phyloP scores from a whole-genome alignment of 2,329 filamentous ascomycete genomes.

The Harringtonia lauricola region DNA sequence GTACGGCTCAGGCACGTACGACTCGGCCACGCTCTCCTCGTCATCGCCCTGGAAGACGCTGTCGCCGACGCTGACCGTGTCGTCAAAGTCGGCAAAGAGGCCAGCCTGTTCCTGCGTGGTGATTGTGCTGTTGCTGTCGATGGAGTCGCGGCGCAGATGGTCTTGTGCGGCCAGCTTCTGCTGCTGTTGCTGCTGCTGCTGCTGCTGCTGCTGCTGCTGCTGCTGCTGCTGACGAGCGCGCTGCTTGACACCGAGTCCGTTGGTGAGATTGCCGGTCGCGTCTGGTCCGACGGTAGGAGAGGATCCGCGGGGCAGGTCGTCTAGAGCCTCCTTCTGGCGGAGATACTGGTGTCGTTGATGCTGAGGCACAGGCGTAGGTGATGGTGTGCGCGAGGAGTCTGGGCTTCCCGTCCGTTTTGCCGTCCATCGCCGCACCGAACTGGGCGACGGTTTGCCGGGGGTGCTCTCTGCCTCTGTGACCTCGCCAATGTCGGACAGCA shows the following conservation, averaged over 20 bases:
- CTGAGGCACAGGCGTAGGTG: conserved; percentile 6
- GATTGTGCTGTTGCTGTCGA: conserved; percentile 51
- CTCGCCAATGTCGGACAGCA: conserved; percentile 55
- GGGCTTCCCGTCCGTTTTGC: not conserved
- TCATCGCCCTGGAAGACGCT: conserved; percentile 57
- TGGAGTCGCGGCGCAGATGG: conserved; percentile 41
- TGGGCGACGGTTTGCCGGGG: conserved; percentile 25
- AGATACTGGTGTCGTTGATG: conserved; percentile 6
- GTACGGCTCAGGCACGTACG: conserved; percentile 26
- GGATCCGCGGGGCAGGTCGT: conserved; percentile 22
- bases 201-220: conserved; percentile 16
- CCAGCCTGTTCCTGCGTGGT: conserved; percentile 36
- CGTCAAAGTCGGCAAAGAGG: conserved; percentile 52
- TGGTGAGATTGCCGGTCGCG: not conserved
- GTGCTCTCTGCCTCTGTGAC: conserved; percentile 42
- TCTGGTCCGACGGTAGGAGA: conserved; percentile 35
- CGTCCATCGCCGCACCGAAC: conserved; percentile 4
- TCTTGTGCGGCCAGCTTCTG: too few species aligned
- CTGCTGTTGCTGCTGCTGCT: too few species aligned
- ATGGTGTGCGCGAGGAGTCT: conserved; percentile 19
- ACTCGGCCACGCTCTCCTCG: conserved; percentile 53
- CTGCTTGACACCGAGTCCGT: conserved; percentile 25
- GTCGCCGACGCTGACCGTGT: conserved; percentile 49
- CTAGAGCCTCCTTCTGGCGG: conserved; percentile 15
- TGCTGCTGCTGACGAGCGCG: conserved; percentile 25